Conservation (phyloP, 495 filamentous ascomycete genomes). For the Lichina pygmaea region DNA sequence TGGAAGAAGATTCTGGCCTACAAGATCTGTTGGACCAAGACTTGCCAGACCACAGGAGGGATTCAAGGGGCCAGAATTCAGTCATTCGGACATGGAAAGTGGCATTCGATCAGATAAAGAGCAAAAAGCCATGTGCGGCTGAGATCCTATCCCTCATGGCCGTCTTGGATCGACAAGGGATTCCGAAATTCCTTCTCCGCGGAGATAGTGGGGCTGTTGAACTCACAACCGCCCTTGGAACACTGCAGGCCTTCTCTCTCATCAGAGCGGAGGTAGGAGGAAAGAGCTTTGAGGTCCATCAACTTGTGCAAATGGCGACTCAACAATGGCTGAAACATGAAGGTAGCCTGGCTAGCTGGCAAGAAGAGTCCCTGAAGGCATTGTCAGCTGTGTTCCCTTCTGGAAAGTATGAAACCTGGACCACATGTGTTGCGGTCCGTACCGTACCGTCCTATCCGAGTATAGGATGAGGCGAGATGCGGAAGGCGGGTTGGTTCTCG, state of each 20-base stretch:
- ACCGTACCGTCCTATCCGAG: no score
- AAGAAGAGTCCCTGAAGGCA: constrained; percentile 10
- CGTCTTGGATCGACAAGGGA: constrained; percentile 16
- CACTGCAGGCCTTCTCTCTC: constrained; percentile 17
- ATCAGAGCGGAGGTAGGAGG: constrained; percentile 7
- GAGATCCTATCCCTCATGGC: constrained; percentile 19
- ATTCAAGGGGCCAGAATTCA: background rate
- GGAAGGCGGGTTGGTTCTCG: no score
- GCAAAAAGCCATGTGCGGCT: constrained; percentile 12
- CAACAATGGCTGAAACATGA: constrained; percentile 16
- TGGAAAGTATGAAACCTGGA: constrained; percentile 12
- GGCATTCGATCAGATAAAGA: constrained; percentile 12
- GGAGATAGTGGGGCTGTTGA: constrained; percentile 7
- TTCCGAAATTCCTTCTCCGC: constrained; percentile 13
- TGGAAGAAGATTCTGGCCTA: background rate
- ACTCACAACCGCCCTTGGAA: constrained; percentile 13
- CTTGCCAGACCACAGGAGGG: background rate
- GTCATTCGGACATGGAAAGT: constrained; percentile 2
- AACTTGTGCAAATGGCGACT: constrained; percentile 17
- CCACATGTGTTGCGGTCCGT: no score
- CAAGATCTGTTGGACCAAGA: background rate
- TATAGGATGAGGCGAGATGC: no score
- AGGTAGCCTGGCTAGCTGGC: constrained; percentile 7
- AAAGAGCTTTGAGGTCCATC: constrained; percentile 14
- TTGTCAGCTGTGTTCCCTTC: constrained; percentile 12